Base-by-base conservation (phyloP, 495 filamentous ascomycete species). In the Talaromyces ruber region DNA sequence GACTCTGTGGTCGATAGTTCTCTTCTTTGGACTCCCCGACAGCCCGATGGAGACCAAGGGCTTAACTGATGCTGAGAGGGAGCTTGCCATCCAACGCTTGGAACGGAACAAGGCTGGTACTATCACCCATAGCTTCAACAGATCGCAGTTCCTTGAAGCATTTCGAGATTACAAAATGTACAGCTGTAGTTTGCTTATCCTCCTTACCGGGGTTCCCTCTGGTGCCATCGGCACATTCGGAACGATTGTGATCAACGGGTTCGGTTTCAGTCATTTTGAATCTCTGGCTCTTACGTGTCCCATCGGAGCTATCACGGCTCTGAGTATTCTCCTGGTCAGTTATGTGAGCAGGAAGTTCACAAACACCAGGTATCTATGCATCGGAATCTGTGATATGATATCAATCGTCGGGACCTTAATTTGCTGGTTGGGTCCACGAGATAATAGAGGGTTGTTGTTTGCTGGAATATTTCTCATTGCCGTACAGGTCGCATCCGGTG, bases 61-160 rank as follows among this genome's bases (percentile, higher is more conserved):
- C 52, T 68, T 80, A 24, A 70, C 63, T 6, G 65, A 74, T 4
- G 63, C 74, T 1, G 76, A 81, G 32, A 72, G 74, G 8, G 65
- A 79, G 50, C 70, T 81, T 61, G 76, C 75, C 2, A 73, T 84
- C 22, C 75, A 82, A 62, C 75, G 82, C 29, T 72, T 82, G 26
- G 72, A 78, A 11, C 69, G 71, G 22, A 82, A 84, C 58, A 75
- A 83, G 60, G 77, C 76, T 22, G 82, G 82, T 32, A 72, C 81
- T 0, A 76, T 79, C 39, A 84, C 80, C 58, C 80, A 80, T 63
- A 66, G 68, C 21, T 84, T 82, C 64, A 76, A 81, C 29, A 74
- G 65, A 60, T 66, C 70, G 3, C 82, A 85, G 52, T 76, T 77
- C 52, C 70, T 71, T 24, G 80, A 82, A 57, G 71, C 75, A 8